Evolutionary conservation across 1,139 yeast genomes (phyloP), one percentile per base, ranked within the genome.

Genomic region (Taphrina betulina): DNA sequence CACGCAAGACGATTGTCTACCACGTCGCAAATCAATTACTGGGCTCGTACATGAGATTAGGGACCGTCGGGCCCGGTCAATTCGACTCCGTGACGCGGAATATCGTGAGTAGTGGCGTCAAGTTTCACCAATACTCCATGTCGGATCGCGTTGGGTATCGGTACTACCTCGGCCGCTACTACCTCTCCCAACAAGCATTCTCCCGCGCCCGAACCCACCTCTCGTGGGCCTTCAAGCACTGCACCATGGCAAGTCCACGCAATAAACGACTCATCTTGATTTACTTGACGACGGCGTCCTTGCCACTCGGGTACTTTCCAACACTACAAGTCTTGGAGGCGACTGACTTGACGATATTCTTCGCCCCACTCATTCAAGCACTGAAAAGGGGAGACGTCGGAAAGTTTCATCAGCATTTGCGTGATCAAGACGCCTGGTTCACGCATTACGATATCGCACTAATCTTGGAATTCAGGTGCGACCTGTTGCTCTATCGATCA

Each of bases 121-220:
- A 66, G 38, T 75, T 82, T 61, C 64, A 70, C 17, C 37, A 5
- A 16, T 50, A 38, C 58, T 72, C 79, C 3, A 68, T 71, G 42
- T 69, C 79, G 1, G 82, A 82, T 60, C 79, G 79, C 57, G 75
- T 85, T 3, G 83, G 81, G 63, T 85, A 83, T 67, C 71, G 92
- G 53, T 86, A 75, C 66, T 79, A 82, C 64, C 72, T 85, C 43
- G 89, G 89, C 0, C 75, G 81, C 55, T 86, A 78, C 65, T 80
- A 82, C 63, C 67, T 85, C 51, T 75, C 79, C 41, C 77, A 79
- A 60, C 82, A 82, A 62, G 61, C 61, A 29, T 72, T 82, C 29
- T 69, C 72, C 10, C 76, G 75, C 53, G 79, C 88, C 2, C 82
- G 74, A 62, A 66, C 69, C 24, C 89, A 86, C 65, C 72, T 87